These are phyloP conservation scores for Claviceps fusiformis DNA, from an alignment of 2,329 filamentous ascomycete genomes.

Conservation along the genomic window DNA sequence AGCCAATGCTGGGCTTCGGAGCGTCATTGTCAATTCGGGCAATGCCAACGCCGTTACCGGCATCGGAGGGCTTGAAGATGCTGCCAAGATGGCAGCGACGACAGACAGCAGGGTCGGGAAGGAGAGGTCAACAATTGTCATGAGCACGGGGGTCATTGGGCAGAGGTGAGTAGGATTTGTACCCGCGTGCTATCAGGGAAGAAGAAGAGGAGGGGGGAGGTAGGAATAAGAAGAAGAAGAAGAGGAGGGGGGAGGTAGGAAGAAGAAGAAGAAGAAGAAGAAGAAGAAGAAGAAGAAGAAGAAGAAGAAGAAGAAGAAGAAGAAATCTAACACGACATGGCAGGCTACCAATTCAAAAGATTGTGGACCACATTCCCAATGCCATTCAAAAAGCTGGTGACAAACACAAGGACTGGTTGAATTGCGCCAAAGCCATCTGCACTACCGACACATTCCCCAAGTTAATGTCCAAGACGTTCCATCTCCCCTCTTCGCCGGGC, in stretches of 20 bases:
- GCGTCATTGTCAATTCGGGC: slow-evolving; percentile 85
- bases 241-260: neutral
- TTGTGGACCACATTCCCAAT: slow-evolving; percentile 65
- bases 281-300: neutral
- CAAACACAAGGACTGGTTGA: slow-evolving; percentile 76
- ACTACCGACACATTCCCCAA: slow-evolving; percentile 99
- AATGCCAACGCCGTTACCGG: slow-evolving; percentile 97
- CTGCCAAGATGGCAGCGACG: slow-evolving; percentile 64
- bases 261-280: too few species aligned
- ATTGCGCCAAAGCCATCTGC: slow-evolving; percentile 80
- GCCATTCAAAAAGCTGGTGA: slow-evolving; percentile 59
- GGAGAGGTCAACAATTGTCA: slow-evolving; percentile 62
- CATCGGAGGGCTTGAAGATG: slow-evolving; percentile 77
- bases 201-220: neutral
- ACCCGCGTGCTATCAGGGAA: neutral
- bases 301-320: neutral
- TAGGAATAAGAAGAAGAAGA: too few species aligned
- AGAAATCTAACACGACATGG: neutral
- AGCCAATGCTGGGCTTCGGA: slow-evolving; percentile 56
- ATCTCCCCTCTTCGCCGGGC: slow-evolving; percentile 63
- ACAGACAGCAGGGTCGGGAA: slow-evolving; percentile 51
- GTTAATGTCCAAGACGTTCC: slow-evolving; percentile 73
- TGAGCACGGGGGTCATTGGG: slow-evolving; percentile 97
- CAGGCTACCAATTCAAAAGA: slow-evolving; percentile 81
- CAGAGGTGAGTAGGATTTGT: slow-evolving; percentile 46